Base-by-base conservation (phyloP, 1,284 basidiomycete species). In the Apiotrichum mycotoxinovorans region DNA sequence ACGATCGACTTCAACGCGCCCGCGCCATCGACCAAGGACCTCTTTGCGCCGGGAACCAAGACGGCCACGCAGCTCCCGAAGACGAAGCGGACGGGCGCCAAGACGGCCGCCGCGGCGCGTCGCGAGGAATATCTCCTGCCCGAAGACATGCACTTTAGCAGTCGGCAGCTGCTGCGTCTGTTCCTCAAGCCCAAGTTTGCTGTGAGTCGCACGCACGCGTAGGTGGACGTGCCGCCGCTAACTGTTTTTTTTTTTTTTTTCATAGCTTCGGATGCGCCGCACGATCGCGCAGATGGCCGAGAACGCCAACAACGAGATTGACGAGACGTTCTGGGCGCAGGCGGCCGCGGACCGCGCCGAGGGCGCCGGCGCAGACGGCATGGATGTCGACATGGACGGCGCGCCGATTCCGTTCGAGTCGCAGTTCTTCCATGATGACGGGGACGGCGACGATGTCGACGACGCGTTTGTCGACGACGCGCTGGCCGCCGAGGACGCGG, bases 61-160 rank as follows among this genome's bases (percentile, higher is more conserved):
- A 83, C 52, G 77, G 81, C 57, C 10, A 87, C 91, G 57, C 86
- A 84, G 40, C 77, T 93, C 11, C 83, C 88, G 3, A 82, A 77
- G 1, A 52, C 66, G 14, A 52, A 62, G 63, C 51, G 74, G 33
- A 61, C 74, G 23, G 26, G 73, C 26, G 83, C 79, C 73, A 75
- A 78, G 52, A 83, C 72, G 61, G 76, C 78, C 60, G 79, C 44
- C 79, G 72, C 82, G 14, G 79, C 55, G 79, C 54, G 62, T 79
- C 78, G 66, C 56, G 85, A 88, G 56, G 85, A 90, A 57, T 88
- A 91, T 69, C 83, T 86, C 10, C 80, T 98, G 49, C 95, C 95
- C 1, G 92, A 97, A 67, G 95, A 99, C 74, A 96, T 95, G 86
- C 95, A 98, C 75, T 99, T 98, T 74, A 89, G 87, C 51, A 91